Conservation (phyloP, 805 yeast genomes). For the Grigorovia transvaalensis region DNA sequence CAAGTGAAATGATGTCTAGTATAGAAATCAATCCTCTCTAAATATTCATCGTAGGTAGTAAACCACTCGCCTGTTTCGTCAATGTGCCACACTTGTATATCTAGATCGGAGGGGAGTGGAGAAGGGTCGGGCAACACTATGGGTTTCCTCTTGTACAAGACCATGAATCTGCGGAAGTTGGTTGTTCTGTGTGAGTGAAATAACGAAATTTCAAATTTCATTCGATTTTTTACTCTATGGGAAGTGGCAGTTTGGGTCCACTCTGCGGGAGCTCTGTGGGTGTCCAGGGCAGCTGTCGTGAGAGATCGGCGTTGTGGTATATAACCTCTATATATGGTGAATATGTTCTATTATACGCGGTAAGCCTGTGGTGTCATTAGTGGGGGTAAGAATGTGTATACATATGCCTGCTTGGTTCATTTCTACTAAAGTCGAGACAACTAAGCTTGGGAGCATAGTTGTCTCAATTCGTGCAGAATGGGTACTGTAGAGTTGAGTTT, state of each 20-base stretch:
- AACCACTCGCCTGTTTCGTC: conserved; percentile 89
- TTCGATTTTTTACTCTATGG: not conserved
- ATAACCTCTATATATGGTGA: too few relatives aligned
- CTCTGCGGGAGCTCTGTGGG: too few relatives aligned
- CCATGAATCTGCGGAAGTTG: conserved; percentile 34
- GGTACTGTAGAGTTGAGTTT: conserved; percentile 10
- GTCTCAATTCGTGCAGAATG: conserved; percentile 9
- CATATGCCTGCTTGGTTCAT: not conserved
- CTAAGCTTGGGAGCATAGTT: not conserved
- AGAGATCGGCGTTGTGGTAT: too few relatives aligned
- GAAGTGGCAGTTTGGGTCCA: not conserved
- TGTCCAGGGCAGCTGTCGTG: too few relatives aligned
- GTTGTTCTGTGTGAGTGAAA: not conserved
- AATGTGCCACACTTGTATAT: conserved; percentile 67
- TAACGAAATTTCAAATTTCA: too few relatives aligned
- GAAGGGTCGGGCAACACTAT: conserved; percentile 51
- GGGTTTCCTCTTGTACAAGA: conserved; percentile 63
- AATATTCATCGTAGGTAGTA: conserved; percentile 60
- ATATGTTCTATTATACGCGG: too few relatives aligned
- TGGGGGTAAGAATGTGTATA: not conserved
- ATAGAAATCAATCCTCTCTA: conserved; percentile 63
- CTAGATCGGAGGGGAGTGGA: conserved; percentile 43
- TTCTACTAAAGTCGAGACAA: not conserved
- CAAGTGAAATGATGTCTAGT: conserved; percentile 75
- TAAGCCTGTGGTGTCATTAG: not conserved